These are phyloP conservation scores for Phialophora expanda DNA, from an alignment of 2,329 filamentous ascomycete genomes.

Conservation along the genomic window DNA sequence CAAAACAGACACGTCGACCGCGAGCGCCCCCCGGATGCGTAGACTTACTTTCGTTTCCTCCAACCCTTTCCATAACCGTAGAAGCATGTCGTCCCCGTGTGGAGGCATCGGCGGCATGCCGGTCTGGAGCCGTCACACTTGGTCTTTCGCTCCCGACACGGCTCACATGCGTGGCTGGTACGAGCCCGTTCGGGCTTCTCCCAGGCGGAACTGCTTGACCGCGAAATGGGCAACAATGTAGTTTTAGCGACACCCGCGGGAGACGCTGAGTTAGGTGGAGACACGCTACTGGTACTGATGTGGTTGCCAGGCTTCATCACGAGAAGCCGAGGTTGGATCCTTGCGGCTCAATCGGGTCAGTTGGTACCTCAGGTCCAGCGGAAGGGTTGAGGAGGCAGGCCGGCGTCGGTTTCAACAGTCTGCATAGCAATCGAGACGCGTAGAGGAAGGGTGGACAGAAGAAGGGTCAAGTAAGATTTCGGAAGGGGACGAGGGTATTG, in stretches of 20 bases:
- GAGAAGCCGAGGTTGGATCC: slow-evolving; percentile 17
- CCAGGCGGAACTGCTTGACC: slow-evolving; percentile 30
- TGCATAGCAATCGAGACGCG: not conserved
- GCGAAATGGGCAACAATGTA: slow-evolving; percentile 20
- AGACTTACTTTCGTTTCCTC: slow-evolving; percentile 40
- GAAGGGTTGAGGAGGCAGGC: not conserved
- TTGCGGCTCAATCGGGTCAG: not conserved
- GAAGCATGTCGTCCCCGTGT: slow-evolving; percentile 38
- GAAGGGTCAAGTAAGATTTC: slow-evolving; percentile 19
- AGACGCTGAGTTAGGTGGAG: slow-evolving; percentile 21
- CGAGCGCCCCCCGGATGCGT: not conserved
- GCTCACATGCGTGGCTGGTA: slow-evolving; percentile 40
- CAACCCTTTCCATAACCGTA: slow-evolving; percentile 41
- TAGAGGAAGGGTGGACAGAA: slow-evolving; percentile 3
- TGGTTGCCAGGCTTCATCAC: slow-evolving; percentile 23
- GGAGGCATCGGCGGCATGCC: slow-evolving; percentile 38
- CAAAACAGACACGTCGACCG: not conserved
- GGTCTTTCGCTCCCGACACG: slow-evolving; percentile 40
- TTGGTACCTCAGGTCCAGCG: not conserved
- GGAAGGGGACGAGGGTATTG: slow-evolving; percentile 18
- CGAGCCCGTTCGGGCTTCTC: slow-evolving; percentile 39
- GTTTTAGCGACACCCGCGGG: slow-evolving; percentile 22
- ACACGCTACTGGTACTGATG: slow-evolving; percentile 14
- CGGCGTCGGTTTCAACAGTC: not conserved
- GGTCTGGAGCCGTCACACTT: slow-evolving; percentile 40